Evolutionary conservation across 108 stramenopile genomes (phyloP).

Genomic region (Pseudonitzschia pungens): DNA sequence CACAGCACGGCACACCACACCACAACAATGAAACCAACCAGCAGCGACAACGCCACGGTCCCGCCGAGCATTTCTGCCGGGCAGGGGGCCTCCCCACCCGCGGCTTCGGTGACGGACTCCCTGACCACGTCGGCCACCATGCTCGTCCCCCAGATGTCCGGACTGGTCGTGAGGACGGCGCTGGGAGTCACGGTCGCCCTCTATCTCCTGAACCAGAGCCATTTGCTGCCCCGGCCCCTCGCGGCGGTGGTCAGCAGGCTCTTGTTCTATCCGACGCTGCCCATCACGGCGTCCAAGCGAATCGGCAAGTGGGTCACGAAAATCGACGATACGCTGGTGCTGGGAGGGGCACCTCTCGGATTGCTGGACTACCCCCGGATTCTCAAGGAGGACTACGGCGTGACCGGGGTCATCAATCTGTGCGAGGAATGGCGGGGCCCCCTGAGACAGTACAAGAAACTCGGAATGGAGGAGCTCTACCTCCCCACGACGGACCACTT

Average conservation of each 20-base stretch:
- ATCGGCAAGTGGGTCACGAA: slow-evolving; percentile 73
- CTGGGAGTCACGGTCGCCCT: slow-evolving; percentile 55
- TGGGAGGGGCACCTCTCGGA: slow-evolving; percentile 82
- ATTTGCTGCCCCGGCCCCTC: slow-evolving; percentile 63
- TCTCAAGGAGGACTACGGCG: slow-evolving; percentile 55
- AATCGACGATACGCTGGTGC: slow-evolving; percentile 74
- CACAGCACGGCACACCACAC: too few relatives aligned
- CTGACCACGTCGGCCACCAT: background rate
- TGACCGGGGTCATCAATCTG: slow-evolving; percentile 77
- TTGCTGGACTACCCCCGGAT: slow-evolving; percentile 60
- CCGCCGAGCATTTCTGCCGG: too few relatives aligned
- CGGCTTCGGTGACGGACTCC: too few relatives aligned
- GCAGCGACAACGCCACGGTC: too few relatives aligned
- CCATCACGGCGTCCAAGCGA: slow-evolving; percentile 68
- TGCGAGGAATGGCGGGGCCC: slow-evolving; percentile 85
- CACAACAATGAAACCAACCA: too few relatives aligned
- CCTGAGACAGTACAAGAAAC: slow-evolving; percentile 46
- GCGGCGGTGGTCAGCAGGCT: slow-evolving; percentile 57
- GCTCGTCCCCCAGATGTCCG: slow-evolving; percentile 17
- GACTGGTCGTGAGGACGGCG: slow-evolving; percentile 7
- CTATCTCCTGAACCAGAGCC: slow-evolving; percentile 79
- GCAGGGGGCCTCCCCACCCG: too few relatives aligned
- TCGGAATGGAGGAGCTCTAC: slow-evolving; percentile 73
- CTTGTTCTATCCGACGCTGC: slow-evolving; percentile 83
- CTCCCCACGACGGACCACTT: slow-evolving; percentile 86